Evolutionary conservation across 2,329 filamentous ascomycete genomes (phyloP).

Genomic region (Lasiodiplodia theobromae): DNA sequence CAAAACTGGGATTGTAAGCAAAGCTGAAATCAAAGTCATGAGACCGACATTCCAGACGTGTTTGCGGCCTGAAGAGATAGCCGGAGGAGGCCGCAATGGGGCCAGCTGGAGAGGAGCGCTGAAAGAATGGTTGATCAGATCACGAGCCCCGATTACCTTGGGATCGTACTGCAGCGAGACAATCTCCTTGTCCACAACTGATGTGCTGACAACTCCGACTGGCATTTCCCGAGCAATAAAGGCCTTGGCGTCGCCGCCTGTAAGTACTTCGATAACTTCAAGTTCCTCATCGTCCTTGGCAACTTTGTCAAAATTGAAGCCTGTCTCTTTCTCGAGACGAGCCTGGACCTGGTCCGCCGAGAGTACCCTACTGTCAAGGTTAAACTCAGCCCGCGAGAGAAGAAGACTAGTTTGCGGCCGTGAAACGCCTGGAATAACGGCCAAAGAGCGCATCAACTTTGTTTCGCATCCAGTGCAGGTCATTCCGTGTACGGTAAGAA

Average conservation of each 20-base stretch:
- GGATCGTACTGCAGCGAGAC: slow-evolving; percentile 59
- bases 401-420: slow-evolving; percentile 71
- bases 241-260: slow-evolving; percentile 42
- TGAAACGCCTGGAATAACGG: slow-evolving; percentile 56
- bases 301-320: slow-evolving; percentile 65
- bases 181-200: slow-evolving; percentile 34
- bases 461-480: slow-evolving; percentile 77
- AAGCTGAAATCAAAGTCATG: slow-evolving; percentile 51
- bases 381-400: slow-evolving; percentile 70
- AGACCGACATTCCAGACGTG: slow-evolving; percentile 21
- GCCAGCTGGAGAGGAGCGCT: slow-evolving; percentile 38
- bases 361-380: slow-evolving; percentile 55
- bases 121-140: slow-evolving; percentile 31
- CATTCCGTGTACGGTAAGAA: slow-evolving; percentile 71
- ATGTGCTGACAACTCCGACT: slow-evolving; percentile 42
- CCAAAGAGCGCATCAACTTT: slow-evolving; percentile 64
- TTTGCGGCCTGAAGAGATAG: slow-evolving; percentile 45
- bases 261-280: slow-evolving; percentile 61
- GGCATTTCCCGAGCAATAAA: slow-evolving; percentile 51
- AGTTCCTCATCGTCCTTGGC: slow-evolving; percentile 49
- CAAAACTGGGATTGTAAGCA: slow-evolving; percentile 56
- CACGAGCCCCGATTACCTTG: slow-evolving; percentile 56
- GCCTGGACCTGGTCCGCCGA: slow-evolving; percentile 54
- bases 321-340: slow-evolving; percentile 63
- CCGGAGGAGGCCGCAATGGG: slow-evolving; percentile 47